Evolutionary conservation across 2,329 filamentous ascomycete species (phyloP), one percentile per base, ranked within the genome.

Genomic region (Didymella glomerata): DNA sequence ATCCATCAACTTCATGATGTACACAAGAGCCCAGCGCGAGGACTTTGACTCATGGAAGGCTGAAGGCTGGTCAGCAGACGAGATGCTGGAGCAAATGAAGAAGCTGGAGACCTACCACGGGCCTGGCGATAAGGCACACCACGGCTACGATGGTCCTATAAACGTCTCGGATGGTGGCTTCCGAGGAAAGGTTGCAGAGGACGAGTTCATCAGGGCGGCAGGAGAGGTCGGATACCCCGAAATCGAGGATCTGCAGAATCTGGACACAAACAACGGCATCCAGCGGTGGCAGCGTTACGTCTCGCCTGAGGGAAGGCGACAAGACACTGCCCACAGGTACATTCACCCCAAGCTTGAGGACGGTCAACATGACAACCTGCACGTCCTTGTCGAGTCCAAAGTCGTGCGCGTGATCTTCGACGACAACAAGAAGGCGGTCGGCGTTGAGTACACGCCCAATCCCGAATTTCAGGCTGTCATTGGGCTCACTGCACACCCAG

Each of bases 61-160:
- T 0, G 74, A 78, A 16, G 84, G 84, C 0, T 86, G 84, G 84
- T 71, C 72, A 16, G 76, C 80, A 5, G 77, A 84, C 10, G 84
- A 85, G 6, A 77, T 87, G 71, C 64, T 83, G 13, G 83, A 84
- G 0, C 81, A 83, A 58, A 70, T 85, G 59, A 85, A 82, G 52
- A 87, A 86, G 78, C 71, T 86, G 11, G 86, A 88, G 71, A 88
- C 84, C 0, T 88, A 84, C 54, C 81, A 85, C 62, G 80, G 82
- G 5, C 68, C 76, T 27, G 82, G 79, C 51, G 68, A 79, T 6
- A 70, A 77, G 47, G 75, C 76, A 6, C 61, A 77, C 2, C 86
- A 89, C 64, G 86, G 86, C 13, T 69, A 77, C 38, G 71, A 81
- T 24, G 86, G 87, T 0, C 86, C 86, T 0, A 79, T 88, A 11